Conservation (phyloP, 257 asterid genomes). For the Capsicum pubescens region DNA sequence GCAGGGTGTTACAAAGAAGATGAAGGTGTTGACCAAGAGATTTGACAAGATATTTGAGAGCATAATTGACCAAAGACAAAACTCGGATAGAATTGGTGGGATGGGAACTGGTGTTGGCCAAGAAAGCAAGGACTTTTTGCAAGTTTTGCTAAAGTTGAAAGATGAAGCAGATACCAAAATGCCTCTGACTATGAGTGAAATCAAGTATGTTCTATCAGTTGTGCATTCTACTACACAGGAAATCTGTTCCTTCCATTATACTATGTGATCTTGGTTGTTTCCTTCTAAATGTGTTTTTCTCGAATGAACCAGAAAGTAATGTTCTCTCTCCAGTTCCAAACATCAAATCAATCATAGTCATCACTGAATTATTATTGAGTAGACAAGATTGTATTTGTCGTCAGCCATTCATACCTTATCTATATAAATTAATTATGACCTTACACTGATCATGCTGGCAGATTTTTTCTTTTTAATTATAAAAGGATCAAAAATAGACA, state of each 20-base stretch:
- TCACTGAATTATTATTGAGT: neutral
- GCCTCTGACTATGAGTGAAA: slow-evolving; percentile 58
- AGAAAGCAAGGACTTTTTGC: slow-evolving; percentile 62
- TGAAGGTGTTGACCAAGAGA: slow-evolving; percentile 45
- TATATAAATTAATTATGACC: neutral
- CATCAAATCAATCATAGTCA: neutral
- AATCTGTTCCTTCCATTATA: neutral
- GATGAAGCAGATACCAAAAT: slow-evolving; percentile 58
- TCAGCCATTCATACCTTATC: neutral
- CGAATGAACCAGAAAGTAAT: neutral
- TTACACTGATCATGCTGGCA: neutral
- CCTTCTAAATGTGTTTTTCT: neutral
- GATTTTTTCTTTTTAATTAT: no score
- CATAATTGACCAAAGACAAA: slow-evolving; percentile 53
- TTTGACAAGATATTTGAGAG: slow-evolving; percentile 64
- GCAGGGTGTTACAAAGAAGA: slow-evolving; percentile 66
- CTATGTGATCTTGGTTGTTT: neutral
- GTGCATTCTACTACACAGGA: neutral
- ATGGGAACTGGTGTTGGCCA: slow-evolving; percentile 6
- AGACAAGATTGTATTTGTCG: neutral
- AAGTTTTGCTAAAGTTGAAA: slow-evolving; percentile 55
- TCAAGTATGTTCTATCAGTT: slow-evolving; percentile 50
- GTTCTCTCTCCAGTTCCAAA: neutral
- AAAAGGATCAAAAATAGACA: neutral
- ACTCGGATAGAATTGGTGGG: slow-evolving; percentile 16